phyloP scores from a whole-genome alignment of 768 basidiomycete species.

The Mycena sanguinolenta region DNA sequence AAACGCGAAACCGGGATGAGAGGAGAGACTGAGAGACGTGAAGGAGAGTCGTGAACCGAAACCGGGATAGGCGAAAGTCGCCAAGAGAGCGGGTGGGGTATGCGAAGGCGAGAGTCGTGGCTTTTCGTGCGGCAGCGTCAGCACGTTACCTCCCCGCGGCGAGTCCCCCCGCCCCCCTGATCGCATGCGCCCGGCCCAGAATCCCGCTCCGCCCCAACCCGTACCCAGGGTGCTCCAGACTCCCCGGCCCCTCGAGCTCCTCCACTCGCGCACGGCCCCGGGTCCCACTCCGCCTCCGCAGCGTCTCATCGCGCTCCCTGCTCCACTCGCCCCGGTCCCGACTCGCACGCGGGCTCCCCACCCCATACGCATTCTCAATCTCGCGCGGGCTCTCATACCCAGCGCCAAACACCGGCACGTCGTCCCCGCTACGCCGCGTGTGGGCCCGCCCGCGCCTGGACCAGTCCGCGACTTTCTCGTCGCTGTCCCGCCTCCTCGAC shows the following conservation, averaged over 20 bases:
- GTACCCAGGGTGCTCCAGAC: slow-evolving; percentile 69
- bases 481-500: slow-evolving; percentile 45
- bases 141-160: not conserved
- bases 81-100: too few species aligned
- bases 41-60: too few species aligned
- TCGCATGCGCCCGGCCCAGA: slow-evolving; percentile 59
- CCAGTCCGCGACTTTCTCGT: slow-evolving; percentile 63
- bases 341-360: not conserved
- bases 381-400: not conserved
- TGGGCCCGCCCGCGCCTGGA: slow-evolving; percentile 61
- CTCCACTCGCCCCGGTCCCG: not conserved
- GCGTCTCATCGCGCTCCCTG: too few species aligned
- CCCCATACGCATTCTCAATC: not conserved
- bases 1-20: not conserved
- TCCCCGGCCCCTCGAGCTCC: slow-evolving; percentile 62
- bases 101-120: too few species aligned
- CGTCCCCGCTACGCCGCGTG: slow-evolving; percentile 55
- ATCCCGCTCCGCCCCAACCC: slow-evolving; percentile 78
- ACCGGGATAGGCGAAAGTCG: too few species aligned
- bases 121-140: not conserved
- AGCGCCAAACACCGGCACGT: slow-evolving; percentile 41
- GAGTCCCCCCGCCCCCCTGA: slow-evolving; percentile 34
- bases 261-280: slow-evolving; percentile 70
- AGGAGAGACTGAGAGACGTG: not conserved
- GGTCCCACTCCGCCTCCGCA: slow-evolving; percentile 38